Percentiles rank a stretch among this genome's conserved stretches.
Conservation (phyloP, 192 early-diverging fungal genomes). For the Linnemannia schmuckeri region DNA sequence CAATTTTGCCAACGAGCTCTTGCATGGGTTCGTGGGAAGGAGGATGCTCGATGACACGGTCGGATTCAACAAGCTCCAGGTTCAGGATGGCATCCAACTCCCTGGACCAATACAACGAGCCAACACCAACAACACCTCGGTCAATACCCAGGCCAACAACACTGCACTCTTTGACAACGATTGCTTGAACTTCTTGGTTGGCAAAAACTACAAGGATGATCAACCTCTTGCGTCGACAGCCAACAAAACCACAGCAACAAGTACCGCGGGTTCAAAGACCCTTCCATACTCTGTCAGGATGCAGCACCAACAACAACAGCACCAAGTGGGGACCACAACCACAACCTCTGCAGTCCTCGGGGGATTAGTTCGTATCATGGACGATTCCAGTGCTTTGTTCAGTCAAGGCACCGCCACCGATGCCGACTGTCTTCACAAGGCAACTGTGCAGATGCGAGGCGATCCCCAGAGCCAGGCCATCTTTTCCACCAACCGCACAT, state of each 20-base stretch:
- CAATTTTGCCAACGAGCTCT: constrained; percentile 78
- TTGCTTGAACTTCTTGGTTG: constrained; percentile 68
- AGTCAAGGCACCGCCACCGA: constrained; percentile 63
- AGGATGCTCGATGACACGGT: constrained; percentile 67
- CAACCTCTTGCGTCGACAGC: background rate
- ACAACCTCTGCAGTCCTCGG: constrained; percentile 48
- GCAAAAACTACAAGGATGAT: constrained; percentile 58
- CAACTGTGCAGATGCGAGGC: constrained; percentile 54
- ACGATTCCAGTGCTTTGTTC: constrained; percentile 59
- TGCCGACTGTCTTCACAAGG: constrained; percentile 56
- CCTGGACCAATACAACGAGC: constrained; percentile 59
- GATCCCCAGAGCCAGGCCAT: constrained; percentile 50
- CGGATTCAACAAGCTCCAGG: constrained; percentile 60
- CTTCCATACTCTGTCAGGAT: constrained; percentile 14
- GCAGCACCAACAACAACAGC: constrained; percentile 28
- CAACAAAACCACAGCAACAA: background rate
- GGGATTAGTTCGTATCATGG: constrained; percentile 62
- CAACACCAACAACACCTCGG: constrained; percentile 22
- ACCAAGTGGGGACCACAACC: constrained; percentile 11
- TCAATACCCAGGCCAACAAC: constrained; percentile 1
- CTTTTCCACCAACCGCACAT: constrained; percentile 55
- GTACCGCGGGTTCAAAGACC: background rate
- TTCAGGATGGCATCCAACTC: constrained; percentile 69
- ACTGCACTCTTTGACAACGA: constrained; percentile 62
- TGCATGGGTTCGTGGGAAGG: constrained; percentile 72